Evolutionary conservation across 129 eudicot species (phyloP).

Genomic region (Scalesia atractyloides): DNA sequence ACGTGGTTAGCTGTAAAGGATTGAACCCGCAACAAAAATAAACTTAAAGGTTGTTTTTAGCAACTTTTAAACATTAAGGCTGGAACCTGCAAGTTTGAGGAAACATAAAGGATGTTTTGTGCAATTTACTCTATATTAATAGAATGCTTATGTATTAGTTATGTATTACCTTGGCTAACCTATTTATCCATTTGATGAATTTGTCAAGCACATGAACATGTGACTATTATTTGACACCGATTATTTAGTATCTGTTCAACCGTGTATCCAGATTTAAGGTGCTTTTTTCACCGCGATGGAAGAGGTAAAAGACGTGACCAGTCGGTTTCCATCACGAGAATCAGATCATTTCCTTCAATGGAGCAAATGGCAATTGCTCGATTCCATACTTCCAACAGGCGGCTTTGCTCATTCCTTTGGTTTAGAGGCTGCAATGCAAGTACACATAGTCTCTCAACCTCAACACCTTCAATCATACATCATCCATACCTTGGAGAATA

Average conservation of each 20-base stretch:
- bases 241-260: not conserved
- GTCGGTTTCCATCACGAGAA: conserved; percentile 2
- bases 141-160: too few relatives aligned
- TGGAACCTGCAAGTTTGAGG: too few relatives aligned
- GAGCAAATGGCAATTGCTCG: conserved; percentile 96
- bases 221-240: too few relatives aligned
- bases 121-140: too few relatives aligned
- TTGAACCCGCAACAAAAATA: too few relatives aligned
- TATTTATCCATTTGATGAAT: too few relatives aligned
- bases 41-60: too few relatives aligned
- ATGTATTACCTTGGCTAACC: too few relatives aligned
- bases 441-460: conserved; percentile 52
- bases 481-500: conserved; percentile 71
- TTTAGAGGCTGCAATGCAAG: conserved; percentile 84
- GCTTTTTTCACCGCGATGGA: conserved; percentile 29
- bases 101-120: too few relatives aligned
- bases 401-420: conserved; percentile 97
- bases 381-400: conserved; percentile 91
- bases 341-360: conserved; percentile 46
- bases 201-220: too few relatives aligned
- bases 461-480: conserved; percentile 60
- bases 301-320: not conserved
- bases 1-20: too few relatives aligned
- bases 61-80: too few relatives aligned
- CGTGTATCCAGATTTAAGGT: conserved; percentile 7